These are phyloP conservation scores for Calonectria henricotiae DNA, from an alignment of 2,329 filamentous ascomycete genomes.

Conservation along the genomic window DNA sequence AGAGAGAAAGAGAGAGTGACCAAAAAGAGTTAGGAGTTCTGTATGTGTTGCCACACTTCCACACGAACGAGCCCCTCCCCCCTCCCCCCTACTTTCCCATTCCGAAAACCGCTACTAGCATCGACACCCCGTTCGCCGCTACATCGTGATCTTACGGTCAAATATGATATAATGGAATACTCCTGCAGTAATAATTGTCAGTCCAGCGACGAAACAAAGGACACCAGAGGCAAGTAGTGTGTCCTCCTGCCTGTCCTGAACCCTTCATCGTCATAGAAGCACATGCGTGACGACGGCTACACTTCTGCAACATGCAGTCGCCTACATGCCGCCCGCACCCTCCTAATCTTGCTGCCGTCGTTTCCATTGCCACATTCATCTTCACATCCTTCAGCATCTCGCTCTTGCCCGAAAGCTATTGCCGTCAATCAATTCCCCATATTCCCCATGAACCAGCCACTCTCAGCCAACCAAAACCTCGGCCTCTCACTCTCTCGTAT, in stretches of 20 bases:
- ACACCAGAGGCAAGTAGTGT: neutral
- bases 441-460: conserved; percentile 32
- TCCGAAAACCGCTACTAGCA: neutral
- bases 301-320: conserved; percentile 13
- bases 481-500: conserved; percentile 24
- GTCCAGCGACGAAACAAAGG: neutral
- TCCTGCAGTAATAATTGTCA: neutral
- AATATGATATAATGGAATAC: neutral
- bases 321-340: conserved; percentile 33
- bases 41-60: neutral
- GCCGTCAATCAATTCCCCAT: conserved; percentile 28
- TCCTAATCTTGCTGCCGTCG: conserved; percentile 33
- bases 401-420: conserved; percentile 23
- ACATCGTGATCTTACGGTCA: neutral
- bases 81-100: neutral
- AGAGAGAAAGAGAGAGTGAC: neutral
- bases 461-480: conserved; percentile 16
- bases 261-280: neutral
- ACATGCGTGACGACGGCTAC: neutral
- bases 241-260: neutral
- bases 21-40: conserved; percentile 2
- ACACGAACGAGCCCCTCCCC: neutral
- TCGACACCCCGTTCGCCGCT: conserved; percentile 20
- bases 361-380: conserved; percentile 37
- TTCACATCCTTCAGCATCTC: conserved; percentile 31